These are phyloP conservation scores for Diaporthe citriasiana DNA, from an alignment of 2,329 filamentous ascomycete genomes.

Conservation along the genomic window DNA sequence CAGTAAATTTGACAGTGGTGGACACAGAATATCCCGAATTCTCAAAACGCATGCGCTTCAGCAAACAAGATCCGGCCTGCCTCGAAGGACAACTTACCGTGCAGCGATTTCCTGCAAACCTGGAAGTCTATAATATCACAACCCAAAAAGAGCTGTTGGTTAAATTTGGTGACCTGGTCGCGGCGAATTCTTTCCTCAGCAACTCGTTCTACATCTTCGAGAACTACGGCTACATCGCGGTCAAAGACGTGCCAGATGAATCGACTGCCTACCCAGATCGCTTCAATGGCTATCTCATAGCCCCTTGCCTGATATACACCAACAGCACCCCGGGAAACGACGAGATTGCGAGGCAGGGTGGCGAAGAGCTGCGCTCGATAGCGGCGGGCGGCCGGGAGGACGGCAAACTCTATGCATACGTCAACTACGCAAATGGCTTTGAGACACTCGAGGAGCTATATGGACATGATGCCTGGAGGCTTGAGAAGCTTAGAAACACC, in stretches of 20 bases:
- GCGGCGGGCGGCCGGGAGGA: conserved; percentile 43
- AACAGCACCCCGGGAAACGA: conserved; percentile 50
- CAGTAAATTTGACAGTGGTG: not conserved
- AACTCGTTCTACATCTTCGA: conserved; percentile 54
- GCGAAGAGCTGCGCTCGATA: not conserved
- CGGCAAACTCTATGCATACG: conserved; percentile 27
- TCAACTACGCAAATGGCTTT: conserved; percentile 38
- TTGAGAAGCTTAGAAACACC: conserved; percentile 48
- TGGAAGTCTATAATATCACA: conserved; percentile 49
- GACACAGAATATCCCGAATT: conserved; percentile 36
- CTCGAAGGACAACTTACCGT: conserved; percentile 45
- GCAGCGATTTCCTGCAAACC: conserved; percentile 24
- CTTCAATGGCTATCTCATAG: conserved; percentile 51
- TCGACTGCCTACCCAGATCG: conserved; percentile 9
- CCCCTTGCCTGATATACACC: conserved; percentile 54
- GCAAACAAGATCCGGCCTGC: conserved; percentile 49
- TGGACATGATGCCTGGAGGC: conserved; percentile 52
- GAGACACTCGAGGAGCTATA: conserved; percentile 47
- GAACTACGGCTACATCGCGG: conserved; percentile 29
- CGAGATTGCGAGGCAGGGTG: conserved; percentile 17
- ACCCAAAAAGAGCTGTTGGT: conserved; percentile 48
- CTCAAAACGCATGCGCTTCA: conserved; percentile 40
- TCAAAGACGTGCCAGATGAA: not conserved
- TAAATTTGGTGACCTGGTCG: conserved; percentile 1
- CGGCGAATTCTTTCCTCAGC: conserved; percentile 11